These are phyloP conservation scores for Trypanosoma vivax DNA, from an alignment of 208 protist genomes.

Conservation along the genomic window DNA sequence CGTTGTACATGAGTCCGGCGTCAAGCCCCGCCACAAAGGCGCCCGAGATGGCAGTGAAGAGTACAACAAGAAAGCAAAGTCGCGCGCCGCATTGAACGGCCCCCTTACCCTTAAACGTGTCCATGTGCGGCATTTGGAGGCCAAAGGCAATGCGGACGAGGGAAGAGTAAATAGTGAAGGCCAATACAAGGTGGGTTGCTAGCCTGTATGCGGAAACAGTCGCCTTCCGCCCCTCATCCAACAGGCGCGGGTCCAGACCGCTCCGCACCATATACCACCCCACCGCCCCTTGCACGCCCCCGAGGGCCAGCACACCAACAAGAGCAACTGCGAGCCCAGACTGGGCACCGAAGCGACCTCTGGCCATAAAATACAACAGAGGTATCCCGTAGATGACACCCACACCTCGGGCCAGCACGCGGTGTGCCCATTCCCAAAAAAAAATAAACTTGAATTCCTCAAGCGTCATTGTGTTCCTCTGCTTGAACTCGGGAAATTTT, in stretches of 20 bases:
- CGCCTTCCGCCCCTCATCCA: conserved; percentile 69
- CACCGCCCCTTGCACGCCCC: conserved; percentile 87
- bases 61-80: conserved; percentile 55
- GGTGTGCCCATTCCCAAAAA: conserved; percentile 95
- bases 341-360: conserved; percentile 54
- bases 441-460: conserved; percentile 96
- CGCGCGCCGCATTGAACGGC: conserved; percentile 49
- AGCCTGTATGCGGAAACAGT: conserved; percentile 88
- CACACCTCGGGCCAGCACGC: conserved; percentile 87
- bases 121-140: conserved; percentile 44
- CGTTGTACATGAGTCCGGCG: conserved; percentile 87
- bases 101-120: conserved; percentile 28
- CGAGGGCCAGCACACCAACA: conserved; percentile 49
- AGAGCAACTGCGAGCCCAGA: conserved; percentile 35
- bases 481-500: conserved; percentile 93
- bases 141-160: conserved; percentile 79
- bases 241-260: conserved; percentile 86
- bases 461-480: conserved; percentile 91
- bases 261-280: conserved; percentile 98
- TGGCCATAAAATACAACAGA: conserved; percentile 75
- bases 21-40: conserved; percentile 89
- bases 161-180: conserved; percentile 91
- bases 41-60: conserved; percentile 76
- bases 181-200: conserved; percentile 89
- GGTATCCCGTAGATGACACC: conserved; percentile 90